Base-by-base conservation (phyloP, 2,329 filamentous ascomycete genomes). In the Cladobotryum mycophilum region DNA sequence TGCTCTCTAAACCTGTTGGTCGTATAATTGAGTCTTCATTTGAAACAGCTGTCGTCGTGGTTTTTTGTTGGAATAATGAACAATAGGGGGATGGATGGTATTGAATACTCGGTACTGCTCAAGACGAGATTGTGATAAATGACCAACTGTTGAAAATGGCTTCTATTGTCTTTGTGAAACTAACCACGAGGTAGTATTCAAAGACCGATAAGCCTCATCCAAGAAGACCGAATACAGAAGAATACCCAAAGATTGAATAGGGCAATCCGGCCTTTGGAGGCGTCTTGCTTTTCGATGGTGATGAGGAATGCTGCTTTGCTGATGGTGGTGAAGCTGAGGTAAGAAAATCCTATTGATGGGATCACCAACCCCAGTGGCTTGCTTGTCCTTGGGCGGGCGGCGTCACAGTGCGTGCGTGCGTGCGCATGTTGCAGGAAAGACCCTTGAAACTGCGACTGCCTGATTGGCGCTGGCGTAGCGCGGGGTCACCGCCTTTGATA, bases 401-500 rank as follows among this genome's bases (percentile, higher is more conserved):
- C 9, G 25, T 30, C 25, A 42, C 41, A 18, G 41, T 17, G 41
- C 18, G 20, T 42, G n/a, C 41, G 41, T 42, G 41, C 18, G 13
- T 18, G 13, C 41, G n/a, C 41, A 42, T 18, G 41, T 18, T 22
- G 13, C 41, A 20, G 40, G 40, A 22, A 41, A 18, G 40, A 41
- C 40, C 40, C 40, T 41, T 41, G n/a, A 20, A 18, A 18, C n/a
- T 41, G 15, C 12, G 15, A 13, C 15, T 20, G 12, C 42, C 42
- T 25, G 20, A 34, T 34, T 45, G 30, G 22, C n/a, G n/a, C 30
- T 45, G 55, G 56, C 55, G 48, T 52, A 53, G 55, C 57, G 60
- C 61, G 61, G 60, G 61, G 61, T 64, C 61, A 64, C 61, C 61
- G 61, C 60, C 61, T 59, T 62, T 37, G 46, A 58, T 45, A 42